Evolutionary conservation across 805 yeast species (phyloP), one percentile per base, ranked within the genome.

Genomic region (Komagataella pseudopastoris): DNA sequence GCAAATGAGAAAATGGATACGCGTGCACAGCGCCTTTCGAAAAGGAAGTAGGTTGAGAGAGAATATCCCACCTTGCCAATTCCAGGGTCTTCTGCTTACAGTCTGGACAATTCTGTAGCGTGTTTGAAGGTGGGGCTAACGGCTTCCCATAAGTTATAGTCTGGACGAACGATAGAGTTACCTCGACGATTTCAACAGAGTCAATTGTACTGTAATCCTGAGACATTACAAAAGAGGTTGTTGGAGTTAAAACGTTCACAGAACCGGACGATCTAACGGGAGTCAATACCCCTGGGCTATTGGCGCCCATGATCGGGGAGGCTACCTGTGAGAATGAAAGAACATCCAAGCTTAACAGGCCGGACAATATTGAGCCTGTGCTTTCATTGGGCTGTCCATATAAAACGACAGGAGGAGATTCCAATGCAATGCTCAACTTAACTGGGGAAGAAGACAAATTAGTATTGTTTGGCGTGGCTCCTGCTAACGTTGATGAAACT

Each of bases 321-420:
- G 54, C 58, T 20, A 57, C 54, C 1, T 60, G 44, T 6, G 36
- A 17, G 7, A 44, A 47, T n/a, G 46, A 23, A 4, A 24, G 17
- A 6, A 49, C 47, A 20, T 46, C 49, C 48, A 93, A 67, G 44
- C 75, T 75, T 49, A 93, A 67, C 7, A 88, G 70, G 0, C 99
- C 99, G 39, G 89, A 80, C 39, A 93, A 69, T 22, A 91, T 73
- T 4, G 96, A 85, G 1, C 99, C 99, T 0, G 95, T 75, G 1
- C 93, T 81, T 53, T 87, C 93, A 6, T 67, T 64, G 2, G 90
- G 85, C 0, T 75, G 66, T 0, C 99, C 99, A 61, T 86, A 91
- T 51, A 93, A 68, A 48, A 88, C 78, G 44, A 90, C 74, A 0
- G 99, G 99, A 1, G 98, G 98, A 1, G 95, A 83, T 62, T 93